Base-by-base conservation (phyloP, 192 early-diverging fungal species). In the Anaeromyces robustus region DNA sequence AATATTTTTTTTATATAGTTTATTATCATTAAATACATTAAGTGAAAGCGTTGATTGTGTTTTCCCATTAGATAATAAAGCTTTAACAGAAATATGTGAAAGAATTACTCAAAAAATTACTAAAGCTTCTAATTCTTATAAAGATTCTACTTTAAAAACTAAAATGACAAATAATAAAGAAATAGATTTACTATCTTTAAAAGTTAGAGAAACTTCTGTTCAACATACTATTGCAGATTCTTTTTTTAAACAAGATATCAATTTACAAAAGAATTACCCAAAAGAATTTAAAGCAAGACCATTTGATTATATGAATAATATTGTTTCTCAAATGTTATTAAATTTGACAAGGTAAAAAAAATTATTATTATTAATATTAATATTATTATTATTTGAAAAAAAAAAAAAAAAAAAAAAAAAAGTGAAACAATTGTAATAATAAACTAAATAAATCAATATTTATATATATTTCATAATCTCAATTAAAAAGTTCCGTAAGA, bases 61-160 rank as follows among this genome's bases (percentile, higher is more conserved):
- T 14, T 79, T 91, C 18, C 90, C 90, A 2, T 79, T 91, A 14
- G 90, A 91, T 43, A 91, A 91, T 79, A 82, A 91, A 34, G 87
- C 88, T 1, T 77, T 91, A 29, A 41, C 86, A 28, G 87, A 86
- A 77, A 91, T 91, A 34, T 84, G 80, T 82, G 79, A 85, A 12
- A 79, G 83, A 18, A 78, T 91, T 43, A 29, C 43, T 29, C 26
- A 79, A 17, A 19, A 85, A 78, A 29, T 81, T 30, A 78, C 82
- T 1, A 80, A 32, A 13, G 13, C 81, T 26, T 29, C 29, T 5
- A 26, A 80, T 4, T 3, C 80, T 26, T 79, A 77, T 34, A 39
- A 77, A 78, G 32, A 82, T 83, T 79, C 82, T 22, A 81, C 81
- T 5, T 28, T 82, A 29, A 32, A 82, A 29, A n/a, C 31, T 29